These are phyloP conservation scores for Drosera spatulata DNA, from an alignment of 179 eudicot genomes.

Conservation along the genomic window DNA sequence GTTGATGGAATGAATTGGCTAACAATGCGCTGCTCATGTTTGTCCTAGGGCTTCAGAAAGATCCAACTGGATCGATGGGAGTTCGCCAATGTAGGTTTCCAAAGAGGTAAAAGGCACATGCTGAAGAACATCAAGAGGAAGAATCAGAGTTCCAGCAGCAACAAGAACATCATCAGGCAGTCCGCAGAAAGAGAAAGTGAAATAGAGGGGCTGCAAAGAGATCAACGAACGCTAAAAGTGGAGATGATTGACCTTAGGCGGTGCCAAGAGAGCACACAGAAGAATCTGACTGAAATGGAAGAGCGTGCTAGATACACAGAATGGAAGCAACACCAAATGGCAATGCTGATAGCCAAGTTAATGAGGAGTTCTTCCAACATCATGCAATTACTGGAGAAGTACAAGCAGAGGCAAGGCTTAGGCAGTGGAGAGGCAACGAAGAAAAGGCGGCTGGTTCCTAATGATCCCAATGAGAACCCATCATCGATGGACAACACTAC, in stretches of 20 bases:
- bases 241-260: slow-evolving; percentile 37
- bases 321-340: slow-evolving; percentile 32
- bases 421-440: slow-evolving; percentile 20
- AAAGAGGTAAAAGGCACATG: slow-evolving; percentile 52
- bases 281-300: slow-evolving; percentile 22
- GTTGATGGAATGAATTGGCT: not conserved
- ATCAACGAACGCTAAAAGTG: slow-evolving; percentile 17
- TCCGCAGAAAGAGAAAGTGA: slow-evolving; percentile 20
- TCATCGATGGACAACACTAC: not conserved
- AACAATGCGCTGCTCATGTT: not conserved
- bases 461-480: slow-evolving; percentile 6
- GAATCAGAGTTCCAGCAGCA: slow-evolving; percentile 16
- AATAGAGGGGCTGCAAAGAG: slow-evolving; percentile 31
- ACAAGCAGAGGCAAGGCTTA: slow-evolving; percentile 22
- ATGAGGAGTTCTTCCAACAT: slow-evolving; percentile 28
- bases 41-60: slow-evolving; percentile 54
- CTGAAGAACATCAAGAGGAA: slow-evolving; percentile 57
- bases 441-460: slow-evolving; percentile 27
- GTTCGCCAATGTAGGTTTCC: slow-evolving; percentile 57
- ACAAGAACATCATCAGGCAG: slow-evolving; percentile 2
- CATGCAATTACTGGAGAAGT: slow-evolving; percentile 21
- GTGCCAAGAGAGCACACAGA: slow-evolving; percentile 29
- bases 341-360: slow-evolving; percentile 40
- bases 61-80: slow-evolving; percentile 69
- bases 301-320: slow-evolving; percentile 30